Base-by-base conservation (phyloP, 2,329 filamentous ascomycete genomes). In the Hymenoscyphus fructigenus region DNA sequence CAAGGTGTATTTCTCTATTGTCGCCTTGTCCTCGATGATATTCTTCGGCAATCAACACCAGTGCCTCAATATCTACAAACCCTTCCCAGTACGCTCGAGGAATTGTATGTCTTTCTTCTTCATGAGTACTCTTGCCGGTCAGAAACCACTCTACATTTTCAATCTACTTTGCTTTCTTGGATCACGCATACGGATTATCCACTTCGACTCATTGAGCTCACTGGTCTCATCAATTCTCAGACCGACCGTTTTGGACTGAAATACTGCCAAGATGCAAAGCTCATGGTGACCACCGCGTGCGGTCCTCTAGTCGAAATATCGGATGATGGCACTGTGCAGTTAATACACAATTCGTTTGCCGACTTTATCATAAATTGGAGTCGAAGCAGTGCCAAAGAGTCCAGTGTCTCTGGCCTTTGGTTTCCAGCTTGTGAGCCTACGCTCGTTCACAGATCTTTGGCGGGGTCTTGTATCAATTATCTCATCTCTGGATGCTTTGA, bases 341-440 rank as follows among this genome's bases (percentile, higher is more conserved):
- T 82, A 5, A 78, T 83, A 6, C 81, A 83, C 66, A 81, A 83
- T 61, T 82, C 80, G 0, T 78, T 83, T 50, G 82, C 80, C 2
- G 81, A 83, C 61, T 83, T 79, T 64, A 67, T 82, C 12, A 73
- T 75, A 1, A 77, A 76, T 7, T 20, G 6, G 12, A 34, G 47
- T 34, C 57, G 62, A 60, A 59, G 3, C n/a, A 20, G 34, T 55
- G 59, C 34, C 17, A 28, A 61, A 20, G 26, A n/a, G 28, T 29
- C 29, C 6, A 29, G 6, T 20, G 38, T 17, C 14, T n/a, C 34
- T 14, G 23, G 34, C 26, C 41, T 32, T 14, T 50, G 41, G 14
- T 70, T 68, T 66, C 65, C 67, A 15, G 61, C 64, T 2, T 59
- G 67, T 23, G 29, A 59, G 36, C n/a, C 65, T 3, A 41, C 23